These are phyloP conservation scores for Lactifluus pinguis DNA, from an alignment of 768 basidiomycete species.

Conservation along the genomic window DNA sequence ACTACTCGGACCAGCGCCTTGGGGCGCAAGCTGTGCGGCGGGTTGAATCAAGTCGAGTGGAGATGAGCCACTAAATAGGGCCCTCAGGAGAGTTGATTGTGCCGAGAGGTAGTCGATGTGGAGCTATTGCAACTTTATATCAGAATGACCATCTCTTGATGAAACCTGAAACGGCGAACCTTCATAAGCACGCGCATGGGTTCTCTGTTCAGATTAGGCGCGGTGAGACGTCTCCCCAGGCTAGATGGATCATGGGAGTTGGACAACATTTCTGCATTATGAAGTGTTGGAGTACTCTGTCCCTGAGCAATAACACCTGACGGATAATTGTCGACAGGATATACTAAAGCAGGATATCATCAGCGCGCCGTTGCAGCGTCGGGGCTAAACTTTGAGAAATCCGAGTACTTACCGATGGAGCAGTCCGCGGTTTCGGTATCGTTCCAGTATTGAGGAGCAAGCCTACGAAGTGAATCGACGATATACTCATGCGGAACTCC, in stretches of 20 bases:
- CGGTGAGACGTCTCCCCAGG: conserved; percentile 41
- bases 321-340: neutral
- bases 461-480: conserved; percentile 53
- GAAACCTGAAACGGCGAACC: conserved; percentile 31
- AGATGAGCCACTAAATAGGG: conserved; percentile 60
- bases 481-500: conserved; percentile 69
- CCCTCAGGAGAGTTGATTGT: conserved; percentile 66
- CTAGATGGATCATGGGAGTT: conserved; percentile 34
- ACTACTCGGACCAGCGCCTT: neutral
- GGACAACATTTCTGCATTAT: conserved; percentile 10
- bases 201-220: conserved; percentile 38
- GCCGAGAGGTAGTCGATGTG: conserved; percentile 79
- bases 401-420: conserved; percentile 47
- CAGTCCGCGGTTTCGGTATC: conserved; percentile 71
- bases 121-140: conserved; percentile 35
- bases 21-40: conserved; percentile 21
- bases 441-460: conserved; percentile 66
- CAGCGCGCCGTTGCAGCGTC: too few relatives aligned
- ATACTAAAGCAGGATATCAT: conserved; percentile 8
- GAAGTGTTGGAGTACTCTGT: conserved; percentile 1
- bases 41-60: conserved; percentile 48
- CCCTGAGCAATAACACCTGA: neutral
- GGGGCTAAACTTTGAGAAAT: neutral
- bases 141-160: neutral
- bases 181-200: conserved; percentile 52